Conservation (phyloP, 768 basidiomycete genomes). For the Suillus brevipes region DNA sequence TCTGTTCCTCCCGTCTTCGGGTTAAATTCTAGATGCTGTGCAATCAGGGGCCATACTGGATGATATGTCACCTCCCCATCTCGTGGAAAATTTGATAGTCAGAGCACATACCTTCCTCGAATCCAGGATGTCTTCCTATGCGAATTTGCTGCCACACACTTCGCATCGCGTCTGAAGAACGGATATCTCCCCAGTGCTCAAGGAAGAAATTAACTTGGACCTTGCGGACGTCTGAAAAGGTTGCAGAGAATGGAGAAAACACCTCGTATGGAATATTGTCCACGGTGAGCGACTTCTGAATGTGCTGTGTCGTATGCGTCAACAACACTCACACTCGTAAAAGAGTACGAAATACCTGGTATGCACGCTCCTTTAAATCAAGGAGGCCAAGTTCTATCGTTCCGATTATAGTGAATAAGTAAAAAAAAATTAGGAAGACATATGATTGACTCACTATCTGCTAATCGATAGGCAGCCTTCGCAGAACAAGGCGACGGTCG, state of each 20-base stretch:
- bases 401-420: constrained; percentile 3
- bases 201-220: constrained; percentile 81
- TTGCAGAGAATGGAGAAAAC: constrained; percentile 82
- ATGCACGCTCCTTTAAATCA: constrained; percentile 74
- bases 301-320: constrained; percentile 50
- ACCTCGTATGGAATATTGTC: constrained; percentile 85
- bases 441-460: constrained; percentile 62
- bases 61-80: constrained; percentile 15
- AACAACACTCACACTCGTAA: neutral
- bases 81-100: neutral
- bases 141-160: constrained; percentile 86
- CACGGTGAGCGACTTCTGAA: constrained; percentile 70
- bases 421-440: neutral
- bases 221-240: constrained; percentile 80
- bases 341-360: constrained; percentile 37
- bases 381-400: constrained; percentile 65
- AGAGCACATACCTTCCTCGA: constrained; percentile 68
- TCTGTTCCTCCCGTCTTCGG: constrained; percentile 33
- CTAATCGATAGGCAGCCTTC: constrained; percentile 80
- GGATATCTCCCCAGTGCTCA: constrained; percentile 80
- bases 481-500: constrained; percentile 77
- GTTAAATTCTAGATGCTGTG: constrained; percentile 61
- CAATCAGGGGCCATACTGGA: constrained; percentile 68
- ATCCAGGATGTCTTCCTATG: constrained; percentile 80
- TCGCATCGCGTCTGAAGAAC: constrained; percentile 79